phyloP scores from a whole-genome alignment of 495 filamentous ascomycete genomes.

The Staphylotrichum longicolle region DNA sequence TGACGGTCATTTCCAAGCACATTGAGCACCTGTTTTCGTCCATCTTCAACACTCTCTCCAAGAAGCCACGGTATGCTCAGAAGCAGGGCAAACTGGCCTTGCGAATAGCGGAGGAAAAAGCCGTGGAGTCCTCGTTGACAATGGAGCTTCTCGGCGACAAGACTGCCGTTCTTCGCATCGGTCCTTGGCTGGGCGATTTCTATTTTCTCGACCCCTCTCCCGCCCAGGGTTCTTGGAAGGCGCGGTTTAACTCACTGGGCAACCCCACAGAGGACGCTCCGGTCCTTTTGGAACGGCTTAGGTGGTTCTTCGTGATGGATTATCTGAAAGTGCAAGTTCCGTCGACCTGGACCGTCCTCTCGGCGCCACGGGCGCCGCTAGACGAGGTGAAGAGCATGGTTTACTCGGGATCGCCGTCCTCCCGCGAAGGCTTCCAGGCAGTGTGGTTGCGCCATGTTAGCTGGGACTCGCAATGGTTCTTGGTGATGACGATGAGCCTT shows the following conservation, averaged over 20 bases:
- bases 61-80: constrained; percentile 56
- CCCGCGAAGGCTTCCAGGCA: constrained; percentile 53
- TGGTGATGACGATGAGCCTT: constrained; percentile 66
- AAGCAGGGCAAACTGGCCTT: constrained; percentile 54
- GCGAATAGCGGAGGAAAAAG: constrained; percentile 55
- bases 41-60: constrained; percentile 56
- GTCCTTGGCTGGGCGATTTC: constrained; percentile 63
- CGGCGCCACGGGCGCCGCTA: constrained; percentile 47
- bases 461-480: constrained; percentile 66
- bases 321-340: constrained; percentile 61
- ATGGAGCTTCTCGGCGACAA: constrained; percentile 63
- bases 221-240: constrained; percentile 25
- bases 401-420: constrained; percentile 34
- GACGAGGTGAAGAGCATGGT: constrained; percentile 62
- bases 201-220: constrained; percentile 11
- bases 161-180: constrained; percentile 60
- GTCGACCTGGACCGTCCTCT: constrained; percentile 59
- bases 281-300: constrained; percentile 53
- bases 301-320: constrained; percentile 57
- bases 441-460: constrained; percentile 61
- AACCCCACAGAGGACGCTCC: constrained; percentile 56
- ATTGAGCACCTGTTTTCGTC: constrained; percentile 61
- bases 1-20: constrained; percentile 72
- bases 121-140: constrained; percentile 62
- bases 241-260: constrained; percentile 50